phyloP scores from a whole-genome alignment of 495 filamentous ascomycete species.

The Talaromyces thailandensis region DNA sequence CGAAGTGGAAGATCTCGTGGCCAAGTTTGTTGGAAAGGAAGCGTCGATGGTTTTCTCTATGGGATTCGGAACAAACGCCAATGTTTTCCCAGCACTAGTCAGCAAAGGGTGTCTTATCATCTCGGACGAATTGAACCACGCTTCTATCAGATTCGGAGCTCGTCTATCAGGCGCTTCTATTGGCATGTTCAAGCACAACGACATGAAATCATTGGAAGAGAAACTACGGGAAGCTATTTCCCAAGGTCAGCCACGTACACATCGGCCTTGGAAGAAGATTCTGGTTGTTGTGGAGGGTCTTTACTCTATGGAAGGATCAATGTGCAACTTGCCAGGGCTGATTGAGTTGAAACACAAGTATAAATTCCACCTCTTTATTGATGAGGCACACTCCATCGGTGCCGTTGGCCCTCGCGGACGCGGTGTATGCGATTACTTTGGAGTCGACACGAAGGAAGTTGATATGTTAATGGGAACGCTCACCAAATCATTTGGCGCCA shows the following conservation, averaged over 20 bases:
- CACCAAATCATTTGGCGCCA: constrained; percentile 97
- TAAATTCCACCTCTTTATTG: constrained; percentile 91
- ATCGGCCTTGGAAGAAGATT: constrained; percentile 98
- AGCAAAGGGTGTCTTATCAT: constrained; percentile 88
- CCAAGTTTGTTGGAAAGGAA: constrained; percentile 87
- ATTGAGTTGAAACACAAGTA: constrained; percentile 83
- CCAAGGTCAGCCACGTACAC: constrained; percentile 91
- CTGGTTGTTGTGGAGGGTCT: constrained; percentile 92
- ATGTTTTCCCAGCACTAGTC: constrained; percentile 81
- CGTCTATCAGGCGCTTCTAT: constrained; percentile 93
- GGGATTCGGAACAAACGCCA: constrained; percentile 93
- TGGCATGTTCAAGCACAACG: constrained; percentile 93
- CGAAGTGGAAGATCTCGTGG: constrained; percentile 84
- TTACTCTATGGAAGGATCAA: constrained; percentile 98
- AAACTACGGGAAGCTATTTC: constrained; percentile 85
- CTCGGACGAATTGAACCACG: constrained; percentile 95
- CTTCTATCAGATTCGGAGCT: constrained; percentile 90
- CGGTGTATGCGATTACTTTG: constrained; percentile 96
- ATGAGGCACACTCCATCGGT: constrained; percentile 95
- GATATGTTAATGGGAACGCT: constrained; percentile 98
- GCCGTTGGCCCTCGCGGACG: constrained; percentile 81
- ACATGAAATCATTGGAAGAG: constrained; percentile 79
- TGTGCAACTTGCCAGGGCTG: constrained; percentile 88
- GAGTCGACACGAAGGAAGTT: constrained; percentile 75
- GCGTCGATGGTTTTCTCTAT: constrained; percentile 96